Evolutionary conservation across 805 yeast genomes (phyloP), one percentile per base, ranked within the genome.

Genomic region (Lipomyces yamadae): DNA sequence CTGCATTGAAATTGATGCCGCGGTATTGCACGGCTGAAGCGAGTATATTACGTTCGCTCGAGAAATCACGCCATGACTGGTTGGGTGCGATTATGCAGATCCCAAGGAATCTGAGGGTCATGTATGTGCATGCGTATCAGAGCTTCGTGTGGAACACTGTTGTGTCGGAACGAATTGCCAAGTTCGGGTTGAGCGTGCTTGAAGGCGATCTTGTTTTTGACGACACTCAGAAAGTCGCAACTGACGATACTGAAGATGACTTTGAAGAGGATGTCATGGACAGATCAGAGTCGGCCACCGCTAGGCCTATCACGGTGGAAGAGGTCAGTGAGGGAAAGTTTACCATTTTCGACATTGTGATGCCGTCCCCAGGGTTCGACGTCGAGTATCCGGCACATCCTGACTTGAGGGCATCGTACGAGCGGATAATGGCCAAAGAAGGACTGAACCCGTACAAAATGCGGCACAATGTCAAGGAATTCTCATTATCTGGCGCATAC

Each of bases 111-210:
- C 81, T 95, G 76, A 83, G 97, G 76, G 86, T 93, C 66, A 94
- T 95, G 96, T 95, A 95, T 75, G 97, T 90, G 1, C 99, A 95
- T 78, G 97, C 99, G 2, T 96, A 96, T 77, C 99, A 95, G 79
- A 91, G 97, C 70, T 95, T 88, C 75, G 85, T 95, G 35, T 96
- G 99, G 99, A 96, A 96, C 75, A 76, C 83, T 61, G 96, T 88
- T 45, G 94, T 92, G 0, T 88, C 96, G 61, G 85, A 84, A 71
- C 83, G 99, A 75, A 81, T 92, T 55, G 85, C 85, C 73, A 75
- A 87, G 64, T 89, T 83, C 77, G 98, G 98, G 1, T 75, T 85
- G 68, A 76, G 82, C 34, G 85, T 90, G 45, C 89, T 90, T 65
- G 89, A 81, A 45, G 98, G 98, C 34, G 98, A 93, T 77, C 81